A percentile compares a stretch with the other conserved stretches of the same genome.
Evolutionary conservation across 345 rosid species (phyloP).

Genomic region (Salix brachista): DNA sequence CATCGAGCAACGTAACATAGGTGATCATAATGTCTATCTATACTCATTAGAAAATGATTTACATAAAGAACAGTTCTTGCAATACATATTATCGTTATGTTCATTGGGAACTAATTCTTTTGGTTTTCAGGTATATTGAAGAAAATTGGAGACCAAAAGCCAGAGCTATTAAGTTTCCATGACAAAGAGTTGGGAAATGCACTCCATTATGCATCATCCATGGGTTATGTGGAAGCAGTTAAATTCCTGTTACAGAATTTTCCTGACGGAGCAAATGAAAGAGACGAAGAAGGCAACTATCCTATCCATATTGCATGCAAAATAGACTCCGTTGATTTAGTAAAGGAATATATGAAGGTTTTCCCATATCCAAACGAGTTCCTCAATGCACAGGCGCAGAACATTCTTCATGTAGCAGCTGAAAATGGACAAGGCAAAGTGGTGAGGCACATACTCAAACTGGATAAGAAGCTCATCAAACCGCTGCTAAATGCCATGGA

Average conservation of each 20-base stretch:
- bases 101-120: background rate
- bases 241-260: background rate
- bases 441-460: background rate
- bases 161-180: slow-evolving; percentile 7
- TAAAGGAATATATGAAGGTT: background rate
- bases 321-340: background rate
- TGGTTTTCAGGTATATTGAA: slow-evolving; percentile 12
- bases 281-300: background rate
- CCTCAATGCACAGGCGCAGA: background rate
- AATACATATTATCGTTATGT: background rate
- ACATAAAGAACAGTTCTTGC: background rate
- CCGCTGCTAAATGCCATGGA: background rate
- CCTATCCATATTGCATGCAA: background rate
- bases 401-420: background rate
- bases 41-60: background rate
- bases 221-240: background rate
- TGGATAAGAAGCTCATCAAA: background rate
- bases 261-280: background rate
- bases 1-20: background rate
- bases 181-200: slow-evolving; percentile 16
- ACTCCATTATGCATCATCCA: slow-evolving; percentile 12
- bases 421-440: background rate
- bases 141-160: background rate
- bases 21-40: background rate
- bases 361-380: background rate